A percentile compares a stretch with the other conserved stretches of the same genome.
phyloP scores from a whole-genome alignment of 2,329 filamentous ascomycete species.

The Aureobasidium melanogenum region DNA sequence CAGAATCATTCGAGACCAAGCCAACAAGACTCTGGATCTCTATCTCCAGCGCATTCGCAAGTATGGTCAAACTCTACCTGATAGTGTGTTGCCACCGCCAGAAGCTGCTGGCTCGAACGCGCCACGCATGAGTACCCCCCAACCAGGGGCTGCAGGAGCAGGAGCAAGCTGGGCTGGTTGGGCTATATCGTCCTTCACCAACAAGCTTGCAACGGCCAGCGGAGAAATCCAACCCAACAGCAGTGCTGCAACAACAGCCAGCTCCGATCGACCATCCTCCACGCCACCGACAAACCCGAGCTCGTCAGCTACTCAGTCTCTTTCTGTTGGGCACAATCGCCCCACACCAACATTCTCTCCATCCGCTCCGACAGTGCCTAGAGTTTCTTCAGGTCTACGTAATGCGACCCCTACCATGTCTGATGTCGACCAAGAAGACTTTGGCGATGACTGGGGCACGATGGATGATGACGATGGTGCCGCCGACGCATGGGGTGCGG shows the following conservation, averaged over 20 bases:
- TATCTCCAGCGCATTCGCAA: constrained; percentile 80
- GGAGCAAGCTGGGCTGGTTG: constrained; percentile 74
- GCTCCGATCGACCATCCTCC: constrained; percentile 52
- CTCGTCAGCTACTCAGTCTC: constrained; percentile 23
- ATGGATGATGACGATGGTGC: constrained; percentile 52
- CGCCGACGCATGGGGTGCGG: constrained; percentile 36
- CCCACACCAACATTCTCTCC: constrained; percentile 7
- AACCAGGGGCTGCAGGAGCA: constrained; percentile 48
- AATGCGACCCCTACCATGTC: constrained; percentile 15
- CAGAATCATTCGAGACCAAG: constrained; percentile 75
- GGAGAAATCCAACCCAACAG: constrained; percentile 69
- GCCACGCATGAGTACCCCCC: constrained; percentile 72
- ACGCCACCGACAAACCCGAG: constrained; percentile 30
- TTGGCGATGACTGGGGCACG: constrained; percentile 66
- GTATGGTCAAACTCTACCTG: constrained; percentile 66
- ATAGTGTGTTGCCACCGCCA: constrained; percentile 64
- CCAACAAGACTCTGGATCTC: constrained; percentile 76
- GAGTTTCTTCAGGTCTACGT: constrained; percentile 22
- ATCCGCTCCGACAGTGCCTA: constrained; percentile 23
- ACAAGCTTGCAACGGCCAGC: constrained; percentile 74
- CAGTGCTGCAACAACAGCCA: constrained; percentile 49
- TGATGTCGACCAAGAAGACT: constrained; percentile 43
- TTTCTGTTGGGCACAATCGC: constrained; percentile 15
- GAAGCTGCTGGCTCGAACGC: constrained; percentile 42
- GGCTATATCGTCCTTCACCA: constrained; percentile 98